A percentile compares a stretch with the other conserved stretches of the same genome.
Conservation (phyloP, 192 early-diverging fungal species). For the Allomyces macrogynus region DNA sequence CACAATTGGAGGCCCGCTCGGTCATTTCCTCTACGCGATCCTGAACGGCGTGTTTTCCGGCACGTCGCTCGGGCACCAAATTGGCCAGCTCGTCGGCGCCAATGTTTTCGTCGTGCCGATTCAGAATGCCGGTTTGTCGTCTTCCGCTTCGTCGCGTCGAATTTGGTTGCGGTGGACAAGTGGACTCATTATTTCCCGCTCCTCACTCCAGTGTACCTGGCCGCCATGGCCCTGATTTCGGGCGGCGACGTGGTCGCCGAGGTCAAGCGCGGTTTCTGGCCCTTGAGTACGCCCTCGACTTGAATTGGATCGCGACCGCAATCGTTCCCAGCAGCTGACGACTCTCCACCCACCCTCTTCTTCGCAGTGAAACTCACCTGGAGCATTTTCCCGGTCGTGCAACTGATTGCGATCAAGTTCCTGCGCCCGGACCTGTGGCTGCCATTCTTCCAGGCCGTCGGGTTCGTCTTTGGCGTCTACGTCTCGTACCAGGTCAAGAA, state of each 20-base stretch:
- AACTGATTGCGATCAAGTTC: constrained; percentile 57
- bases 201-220: constrained; percentile 41
- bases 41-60: constrained; percentile 53
- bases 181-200: neutral
- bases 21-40: constrained; percentile 55
- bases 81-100: constrained; percentile 49
- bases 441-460: constrained; percentile 76
- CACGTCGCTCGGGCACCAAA: constrained; percentile 38
- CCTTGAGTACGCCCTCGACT: constrained; percentile 19
- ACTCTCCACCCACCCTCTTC: too few species aligned
- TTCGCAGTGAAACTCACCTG: constrained; percentile 48
- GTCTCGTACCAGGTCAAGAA: constrained; percentile 4
- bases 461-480: constrained; percentile 30
- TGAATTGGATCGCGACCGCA: neutral
- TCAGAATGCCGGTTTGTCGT: constrained; percentile 48
- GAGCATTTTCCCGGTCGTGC: constrained; percentile 56
- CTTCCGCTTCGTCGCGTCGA: neutral
- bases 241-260: constrained; percentile 37
- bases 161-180: neutral
- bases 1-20: constrained; percentile 60
- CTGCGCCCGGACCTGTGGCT: constrained; percentile 62
- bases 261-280: constrained; percentile 37
- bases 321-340: too few species aligned
- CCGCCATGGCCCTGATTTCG: constrained; percentile 62
- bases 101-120: constrained; percentile 70